These are phyloP conservation scores for Xylaria longipes DNA, from an alignment of 495 filamentous ascomycete genomes.

Conservation along the genomic window DNA sequence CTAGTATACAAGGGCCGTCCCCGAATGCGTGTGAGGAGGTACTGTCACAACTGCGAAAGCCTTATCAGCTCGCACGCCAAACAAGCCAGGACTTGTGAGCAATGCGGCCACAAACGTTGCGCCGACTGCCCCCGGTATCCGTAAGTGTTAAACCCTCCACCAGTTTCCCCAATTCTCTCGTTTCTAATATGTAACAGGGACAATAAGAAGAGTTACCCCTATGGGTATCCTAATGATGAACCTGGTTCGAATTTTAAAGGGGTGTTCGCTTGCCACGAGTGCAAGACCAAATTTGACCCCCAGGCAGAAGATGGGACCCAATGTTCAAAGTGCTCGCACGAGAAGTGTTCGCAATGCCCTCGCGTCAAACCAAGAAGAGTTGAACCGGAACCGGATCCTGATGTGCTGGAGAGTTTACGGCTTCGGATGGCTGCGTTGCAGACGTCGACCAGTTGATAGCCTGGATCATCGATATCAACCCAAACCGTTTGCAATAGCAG, in stretches of 20 bases:
- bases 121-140: constrained; percentile 81
- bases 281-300: constrained; percentile 60
- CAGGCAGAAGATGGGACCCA: constrained; percentile 46
- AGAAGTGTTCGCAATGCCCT: constrained; percentile 55
- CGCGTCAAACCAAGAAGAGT: constrained; percentile 62
- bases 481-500: background rate
- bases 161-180: background rate
- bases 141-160: constrained; percentile 56
- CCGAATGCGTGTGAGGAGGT: constrained; percentile 73
- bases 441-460: constrained; percentile 29
- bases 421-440: constrained; percentile 35
- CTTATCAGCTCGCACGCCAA: constrained; percentile 63
- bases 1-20: constrained; percentile 66
- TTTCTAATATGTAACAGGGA: constrained; percentile 50
- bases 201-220: constrained; percentile 75
- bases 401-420: constrained; percentile 62
- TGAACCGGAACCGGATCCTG: constrained; percentile 69
- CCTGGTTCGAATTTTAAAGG: constrained; percentile 53
- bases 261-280: constrained; percentile 69
- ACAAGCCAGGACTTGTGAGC: constrained; percentile 66
- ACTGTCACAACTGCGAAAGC: constrained; percentile 76
- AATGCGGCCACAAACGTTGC: constrained; percentile 80
- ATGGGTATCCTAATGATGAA: constrained; percentile 78
- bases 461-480: background rate
- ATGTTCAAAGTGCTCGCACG: constrained; percentile 70